These are phyloP conservation scores for Mycena vitilis DNA, from an alignment of 768 basidiomycete species.

Conservation along the genomic window DNA sequence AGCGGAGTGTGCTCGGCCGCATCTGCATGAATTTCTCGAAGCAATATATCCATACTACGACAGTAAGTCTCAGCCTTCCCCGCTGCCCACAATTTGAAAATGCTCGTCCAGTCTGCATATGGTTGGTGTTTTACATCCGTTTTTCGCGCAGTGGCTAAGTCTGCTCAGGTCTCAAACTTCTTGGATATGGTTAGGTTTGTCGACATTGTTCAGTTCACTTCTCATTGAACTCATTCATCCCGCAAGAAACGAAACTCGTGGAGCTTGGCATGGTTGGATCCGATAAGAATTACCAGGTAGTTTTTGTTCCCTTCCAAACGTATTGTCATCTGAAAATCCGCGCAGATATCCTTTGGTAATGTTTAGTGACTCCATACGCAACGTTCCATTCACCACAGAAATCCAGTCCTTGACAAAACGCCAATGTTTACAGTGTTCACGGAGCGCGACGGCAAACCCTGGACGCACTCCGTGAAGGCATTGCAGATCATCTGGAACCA, in stretches of 20 bases:
- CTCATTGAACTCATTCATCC: neutral
- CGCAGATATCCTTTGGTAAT: slow-evolving; percentile 75
- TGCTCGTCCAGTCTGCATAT: slow-evolving; percentile 75
- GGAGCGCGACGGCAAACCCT: slow-evolving; percentile 75
- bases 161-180: slow-evolving; percentile 80
- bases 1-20: slow-evolving; percentile 84
- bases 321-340: slow-evolving; percentile 9
- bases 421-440: slow-evolving; percentile 92
- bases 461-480: slow-evolving; percentile 85
- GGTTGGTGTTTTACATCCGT: slow-evolving; percentile 53
- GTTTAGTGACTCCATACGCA: neutral
- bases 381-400: neutral
- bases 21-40: slow-evolving; percentile 86
- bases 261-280: slow-evolving; percentile 88
- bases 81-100: too few relatives aligned
- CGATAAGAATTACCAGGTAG: slow-evolving; percentile 75
- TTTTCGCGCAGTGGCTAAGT: neutral
- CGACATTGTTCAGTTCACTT: neutral
- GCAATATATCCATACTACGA: slow-evolving; percentile 86
- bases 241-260: slow-evolving; percentile 78
- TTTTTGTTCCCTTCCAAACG: slow-evolving; percentile 18
- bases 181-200: slow-evolving; percentile 78
- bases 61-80: too few relatives aligned
- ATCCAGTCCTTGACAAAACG: slow-evolving; percentile 82
- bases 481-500: slow-evolving; percentile 90